A percentile compares a stretch with the other conserved stretches of the same genome.
These are phyloP conservation scores for Trichopus zeylanicus DNA, from an alignment of 116 monocot genomes.

Conservation along the genomic window DNA sequence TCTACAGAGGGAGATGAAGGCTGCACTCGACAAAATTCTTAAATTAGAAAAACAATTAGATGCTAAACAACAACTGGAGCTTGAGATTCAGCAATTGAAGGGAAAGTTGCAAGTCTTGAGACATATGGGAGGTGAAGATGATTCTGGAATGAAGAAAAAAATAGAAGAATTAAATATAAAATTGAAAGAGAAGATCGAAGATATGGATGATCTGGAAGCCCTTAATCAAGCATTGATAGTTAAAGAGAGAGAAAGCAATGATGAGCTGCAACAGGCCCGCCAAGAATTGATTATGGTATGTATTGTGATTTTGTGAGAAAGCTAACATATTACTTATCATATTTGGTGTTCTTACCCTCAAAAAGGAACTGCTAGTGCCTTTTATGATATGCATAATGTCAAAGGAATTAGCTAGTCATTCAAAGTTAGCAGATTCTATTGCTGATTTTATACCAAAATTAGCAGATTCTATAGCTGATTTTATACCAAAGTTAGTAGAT, in stretches of 20 bases:
- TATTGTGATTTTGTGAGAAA: not conserved
- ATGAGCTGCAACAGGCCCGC: constrained; percentile 67
- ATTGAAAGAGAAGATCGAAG: constrained; percentile 64
- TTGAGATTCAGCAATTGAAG: constrained; percentile 78
- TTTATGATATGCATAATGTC: no score
- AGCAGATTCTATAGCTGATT: no score
- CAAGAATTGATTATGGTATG: constrained; percentile 45
- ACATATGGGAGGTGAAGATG: constrained; percentile 64
- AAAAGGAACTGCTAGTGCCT: not conserved
- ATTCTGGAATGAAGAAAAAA: constrained; percentile 36
- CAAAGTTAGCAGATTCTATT: no score
- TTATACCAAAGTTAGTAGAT: no score
- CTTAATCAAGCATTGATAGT: constrained; percentile 46
- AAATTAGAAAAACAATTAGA: constrained; percentile 70
- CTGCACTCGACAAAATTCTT: constrained; percentile 51
- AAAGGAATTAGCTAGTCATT: no score
- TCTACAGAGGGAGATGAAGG: constrained; percentile 55
- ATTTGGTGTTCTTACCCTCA: not conserved
- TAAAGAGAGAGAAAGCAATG: constrained; percentile 59
- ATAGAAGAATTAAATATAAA: constrained; percentile 51
- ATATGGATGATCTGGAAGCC: constrained; percentile 54
- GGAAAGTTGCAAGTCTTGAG: constrained; percentile 73
- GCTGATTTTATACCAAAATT: no score
- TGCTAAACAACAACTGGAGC: constrained; percentile 75
- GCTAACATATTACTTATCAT: not conserved